phyloP scores from a whole-genome alignment of 2,329 filamentous ascomycete genomes.

The Trichophyton simii region DNA sequence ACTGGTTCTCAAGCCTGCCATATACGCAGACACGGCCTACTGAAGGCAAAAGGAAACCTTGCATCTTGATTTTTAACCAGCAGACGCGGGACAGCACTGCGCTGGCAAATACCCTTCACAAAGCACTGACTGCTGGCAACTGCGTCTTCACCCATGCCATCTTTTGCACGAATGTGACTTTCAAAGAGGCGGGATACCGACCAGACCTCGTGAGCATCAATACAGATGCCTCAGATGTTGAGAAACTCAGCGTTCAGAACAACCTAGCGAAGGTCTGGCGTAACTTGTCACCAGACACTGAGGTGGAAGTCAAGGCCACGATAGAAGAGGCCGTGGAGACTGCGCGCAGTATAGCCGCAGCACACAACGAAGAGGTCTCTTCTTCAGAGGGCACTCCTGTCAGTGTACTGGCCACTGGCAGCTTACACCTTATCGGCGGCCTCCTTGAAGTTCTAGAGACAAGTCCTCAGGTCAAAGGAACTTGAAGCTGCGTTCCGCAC shows the following conservation, averaged over 20 bases:
- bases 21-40: slow-evolving; percentile 20
- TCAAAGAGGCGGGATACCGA: slow-evolving; percentile 46
- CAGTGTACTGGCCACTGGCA: slow-evolving; percentile 66
- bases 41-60: slow-evolving; percentile 26
- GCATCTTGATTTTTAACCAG: slow-evolving; percentile 81
- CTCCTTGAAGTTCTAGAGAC: slow-evolving; percentile 58
- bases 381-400: slow-evolving; percentile 20
- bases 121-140: slow-evolving; percentile 37
- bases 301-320: slow-evolving; percentile 48
- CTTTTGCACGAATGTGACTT: slow-evolving; percentile 69
- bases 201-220: slow-evolving; percentile 53
- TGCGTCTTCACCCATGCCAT: slow-evolving; percentile 57
- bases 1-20: slow-evolving; percentile 57
- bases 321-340: slow-evolving; percentile 56
- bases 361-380: slow-evolving; percentile 18
- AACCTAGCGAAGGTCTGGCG: slow-evolving; percentile 50
- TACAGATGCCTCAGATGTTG: slow-evolving; percentile 45
- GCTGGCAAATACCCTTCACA: slow-evolving; percentile 52
- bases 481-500: neutral
- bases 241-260: slow-evolving; percentile 53
- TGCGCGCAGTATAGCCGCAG: slow-evolving; percentile 37
- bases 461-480: neutral
- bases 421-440: slow-evolving; percentile 71
- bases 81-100: slow-evolving; percentile 65
- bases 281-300: slow-evolving; percentile 39